Base-by-base conservation (phyloP, 257 asterid genomes). In the Coffea eugenioides region DNA sequence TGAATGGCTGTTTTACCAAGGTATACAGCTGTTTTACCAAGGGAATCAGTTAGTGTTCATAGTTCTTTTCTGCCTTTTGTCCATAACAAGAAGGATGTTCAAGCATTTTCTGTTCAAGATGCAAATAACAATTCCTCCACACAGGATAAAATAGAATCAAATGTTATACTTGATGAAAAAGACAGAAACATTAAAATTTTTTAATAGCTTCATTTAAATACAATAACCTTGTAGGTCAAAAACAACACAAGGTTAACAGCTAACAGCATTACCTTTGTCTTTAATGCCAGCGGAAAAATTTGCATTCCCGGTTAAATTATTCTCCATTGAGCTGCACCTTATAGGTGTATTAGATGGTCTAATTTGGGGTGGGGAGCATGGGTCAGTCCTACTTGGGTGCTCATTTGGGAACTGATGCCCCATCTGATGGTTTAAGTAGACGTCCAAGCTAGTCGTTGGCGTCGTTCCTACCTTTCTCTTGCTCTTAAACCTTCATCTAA, bases 401-500 rank as follows among this genome's bases (percentile, higher is more conserved):
- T 83, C 87, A 67, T 54, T 81, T 75, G 83, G 73, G 6, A 78
- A 77, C 70, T 80, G 89, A 78, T 79, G 82, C 73, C 87, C 87
- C 80, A 87, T 79, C 82, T 81, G 88, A 86, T 89, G 90, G 82
- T 82, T 90, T 75, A 86, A 56, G 86, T 82, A 86, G 82, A 87
- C 51, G 71, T 89, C 93, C 86, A 91, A 74, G 87, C 89, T 79
- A 76, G 92, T 79, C 75, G 91, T 84, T 80, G 93, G 79, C 72
- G 86, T 79, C 84, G 66, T 72, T 86, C 89, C 97, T 72, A 85
- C 90, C 92, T 84, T 93, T 83, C 89, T 90, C 97, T 88, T 92
- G 95, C 96, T 87, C 95, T 91, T 93, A 85, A 92, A 95, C 97
- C 98, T 94, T 91, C 97, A 90, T 88, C 94, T 91, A 87, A 88